Percentiles rank a stretch among this genome's conserved stretches.
These are phyloP conservation scores for Calendula officinalis DNA, from an alignment of 129 eudicot genomes.

Conservation along the genomic window DNA sequence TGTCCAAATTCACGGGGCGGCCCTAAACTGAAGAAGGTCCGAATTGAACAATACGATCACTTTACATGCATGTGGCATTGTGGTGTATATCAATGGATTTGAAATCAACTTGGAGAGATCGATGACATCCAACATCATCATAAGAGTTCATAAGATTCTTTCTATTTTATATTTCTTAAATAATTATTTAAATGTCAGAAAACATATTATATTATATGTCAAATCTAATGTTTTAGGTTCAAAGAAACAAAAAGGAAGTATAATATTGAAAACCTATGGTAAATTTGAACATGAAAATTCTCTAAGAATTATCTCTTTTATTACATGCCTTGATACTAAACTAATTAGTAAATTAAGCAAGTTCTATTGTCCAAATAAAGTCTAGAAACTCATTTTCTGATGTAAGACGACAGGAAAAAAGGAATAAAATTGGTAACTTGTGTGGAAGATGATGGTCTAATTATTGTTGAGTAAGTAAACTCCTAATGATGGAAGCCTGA, in stretches of 20 bases:
- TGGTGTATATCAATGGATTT: not conserved
- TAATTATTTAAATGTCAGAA: slow-evolving; percentile 5
- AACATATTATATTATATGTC: not conserved
- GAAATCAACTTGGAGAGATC: slow-evolving; percentile 2
- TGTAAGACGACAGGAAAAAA: slow-evolving; percentile 18
- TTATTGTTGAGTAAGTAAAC: slow-evolving; percentile 36
- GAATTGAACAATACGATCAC: not conserved
- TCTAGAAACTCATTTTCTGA: slow-evolving; percentile 10
- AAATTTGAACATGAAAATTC: not conserved
- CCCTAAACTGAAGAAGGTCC: not conserved
- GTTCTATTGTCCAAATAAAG: slow-evolving; percentile 5
- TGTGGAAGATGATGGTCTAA: slow-evolving; percentile 9
- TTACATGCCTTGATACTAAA: slow-evolving; percentile 10
- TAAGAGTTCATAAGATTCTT: not conserved
- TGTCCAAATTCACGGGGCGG: no score
- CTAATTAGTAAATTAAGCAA: slow-evolving; percentile 24
- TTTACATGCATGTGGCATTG: not conserved
- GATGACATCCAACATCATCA: slow-evolving; percentile 12
- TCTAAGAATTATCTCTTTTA: slow-evolving; percentile 3
- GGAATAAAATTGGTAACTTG: slow-evolving; percentile 3
- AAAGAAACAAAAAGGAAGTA: not conserved
- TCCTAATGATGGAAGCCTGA: slow-evolving; percentile 51
- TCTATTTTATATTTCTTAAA: not conserved
- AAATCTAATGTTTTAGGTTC: not conserved
- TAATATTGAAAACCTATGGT: not conserved